phyloP scores from a whole-genome alignment of 805 yeast species.

The Saccharomycopsis vini region DNA sequence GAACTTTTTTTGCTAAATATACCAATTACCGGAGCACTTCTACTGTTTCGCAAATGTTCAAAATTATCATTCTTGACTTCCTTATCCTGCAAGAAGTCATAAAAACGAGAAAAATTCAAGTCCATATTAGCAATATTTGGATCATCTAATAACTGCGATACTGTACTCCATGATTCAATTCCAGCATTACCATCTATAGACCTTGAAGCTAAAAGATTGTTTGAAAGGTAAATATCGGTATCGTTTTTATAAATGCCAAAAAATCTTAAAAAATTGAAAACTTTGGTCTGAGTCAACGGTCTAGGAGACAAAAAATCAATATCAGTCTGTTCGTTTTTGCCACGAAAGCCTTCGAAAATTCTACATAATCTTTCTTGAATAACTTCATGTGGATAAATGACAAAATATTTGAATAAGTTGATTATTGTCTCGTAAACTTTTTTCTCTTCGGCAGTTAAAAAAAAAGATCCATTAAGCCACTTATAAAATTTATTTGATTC shows the following conservation, averaged over 20 bases:
- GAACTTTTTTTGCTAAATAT: slow-evolving; percentile 5
- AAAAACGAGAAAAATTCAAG: background rate
- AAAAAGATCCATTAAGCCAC: slow-evolving; percentile 20
- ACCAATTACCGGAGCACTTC: slow-evolving; percentile 10
- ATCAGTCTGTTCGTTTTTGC: background rate
- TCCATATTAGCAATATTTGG: slow-evolving; percentile 1
- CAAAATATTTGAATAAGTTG: slow-evolving; percentile 24
- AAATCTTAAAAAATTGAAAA: slow-evolving; percentile 17
- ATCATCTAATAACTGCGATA: slow-evolving; percentile 2
- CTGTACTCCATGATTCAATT: slow-evolving; percentile 2
- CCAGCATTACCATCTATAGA: background rate
- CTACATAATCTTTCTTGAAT: slow-evolving; percentile 19
- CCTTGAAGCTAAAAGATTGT: slow-evolving; percentile 16
- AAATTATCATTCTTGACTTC: slow-evolving; percentile 14
- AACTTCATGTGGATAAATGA: slow-evolving; percentile 27
- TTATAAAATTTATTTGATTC: slow-evolving; percentile 13
- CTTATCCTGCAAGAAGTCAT: background rate
- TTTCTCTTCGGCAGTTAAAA: slow-evolving; percentile 20
- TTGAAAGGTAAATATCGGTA: slow-evolving; percentile 25
- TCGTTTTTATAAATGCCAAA: slow-evolving; percentile 19
- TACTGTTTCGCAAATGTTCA: slow-evolving; percentile 9
- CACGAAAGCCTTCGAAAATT: slow-evolving; percentile 13
- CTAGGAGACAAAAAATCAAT: background rate
- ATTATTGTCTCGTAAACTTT: slow-evolving; percentile 21
- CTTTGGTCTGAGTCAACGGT: background rate